Evolutionary conservation across 352 stramenopile species (phyloP).

Genomic region (Globisporangium heterothallicum): DNA sequence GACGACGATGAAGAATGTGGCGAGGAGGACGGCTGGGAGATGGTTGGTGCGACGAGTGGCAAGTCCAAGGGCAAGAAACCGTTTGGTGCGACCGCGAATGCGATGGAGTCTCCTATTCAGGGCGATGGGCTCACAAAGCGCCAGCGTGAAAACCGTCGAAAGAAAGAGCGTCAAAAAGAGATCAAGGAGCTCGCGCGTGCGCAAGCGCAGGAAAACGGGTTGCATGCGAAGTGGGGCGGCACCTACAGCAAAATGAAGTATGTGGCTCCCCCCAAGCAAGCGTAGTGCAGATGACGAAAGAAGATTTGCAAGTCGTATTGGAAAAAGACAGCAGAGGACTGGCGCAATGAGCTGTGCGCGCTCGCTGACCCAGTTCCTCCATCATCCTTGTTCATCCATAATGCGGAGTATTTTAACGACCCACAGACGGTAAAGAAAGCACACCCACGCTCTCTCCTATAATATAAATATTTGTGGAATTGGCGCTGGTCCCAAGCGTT

Average conservation of each 20-base stretch:
- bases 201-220: conserved; percentile 60
- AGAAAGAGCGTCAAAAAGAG: conserved; percentile 73
- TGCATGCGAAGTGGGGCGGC: conserved; percentile 60
- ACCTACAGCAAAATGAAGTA: conserved; percentile 57
- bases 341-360: no score
- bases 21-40: conserved; percentile 69
- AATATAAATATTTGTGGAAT: conserved; percentile 75
- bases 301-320: no score
- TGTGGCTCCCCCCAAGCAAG: conserved; percentile 35
- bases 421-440: background rate
- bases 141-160: conserved; percentile 72
- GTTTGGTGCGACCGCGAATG: background rate
- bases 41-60: conserved; percentile 34
- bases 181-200: conserved; percentile 65
- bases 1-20: conserved; percentile 16
- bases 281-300: background rate
- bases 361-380: no score
- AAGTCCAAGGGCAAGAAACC: background rate
- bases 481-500: conserved; percentile 26
- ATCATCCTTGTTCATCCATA: no score
- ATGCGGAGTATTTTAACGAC: no score
- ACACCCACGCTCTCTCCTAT: conserved; percentile 23
- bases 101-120: conserved; percentile 16
- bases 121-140: conserved; percentile 65
- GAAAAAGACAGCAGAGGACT: conserved; percentile 1